Evolutionary conservation across 345 rosid species (phyloP).

Genomic region (Hibiscus mutabilis): DNA sequence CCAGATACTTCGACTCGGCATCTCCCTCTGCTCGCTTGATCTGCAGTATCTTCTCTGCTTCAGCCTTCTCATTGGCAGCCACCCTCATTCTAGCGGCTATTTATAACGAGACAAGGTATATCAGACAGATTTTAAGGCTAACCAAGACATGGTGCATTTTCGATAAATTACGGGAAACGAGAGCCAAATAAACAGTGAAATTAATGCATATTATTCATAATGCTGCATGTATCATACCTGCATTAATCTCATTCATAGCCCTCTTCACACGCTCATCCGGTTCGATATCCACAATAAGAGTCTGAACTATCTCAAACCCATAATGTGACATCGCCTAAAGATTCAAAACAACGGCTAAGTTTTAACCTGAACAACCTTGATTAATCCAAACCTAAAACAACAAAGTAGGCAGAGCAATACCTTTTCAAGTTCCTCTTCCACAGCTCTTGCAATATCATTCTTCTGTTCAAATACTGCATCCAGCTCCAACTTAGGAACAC

Average conservation of each 20-base stretch:
- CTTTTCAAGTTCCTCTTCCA: slow-evolving; percentile 53
- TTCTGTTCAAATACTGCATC: slow-evolving; percentile 55
- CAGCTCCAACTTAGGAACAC: slow-evolving; percentile 41
- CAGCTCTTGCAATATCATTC: slow-evolving; percentile 49
- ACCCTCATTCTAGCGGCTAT: slow-evolving; percentile 50
- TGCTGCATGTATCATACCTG: slow-evolving; percentile 29
- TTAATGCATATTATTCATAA: neutral
- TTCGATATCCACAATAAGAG: slow-evolving; percentile 69
- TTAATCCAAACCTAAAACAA: neutral
- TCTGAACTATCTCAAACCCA: slow-evolving; percentile 72
- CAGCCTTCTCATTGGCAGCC: slow-evolving; percentile 54
- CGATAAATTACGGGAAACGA: neutral
- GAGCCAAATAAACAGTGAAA: neutral
- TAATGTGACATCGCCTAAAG: slow-evolving; percentile 72
- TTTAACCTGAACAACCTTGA: neutral
- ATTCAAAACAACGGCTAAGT: slow-evolving; percentile 2
- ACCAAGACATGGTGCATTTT: neutral
- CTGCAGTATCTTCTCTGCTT: slow-evolving; percentile 52
- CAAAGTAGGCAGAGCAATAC: slow-evolving; percentile 12
- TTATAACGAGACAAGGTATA: neutral
- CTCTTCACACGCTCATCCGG: slow-evolving; percentile 71
- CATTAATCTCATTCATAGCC: slow-evolving; percentile 80
- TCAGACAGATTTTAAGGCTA: neutral
- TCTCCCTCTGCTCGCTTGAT: slow-evolving; percentile 57
- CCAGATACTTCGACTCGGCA: slow-evolving; percentile 45